phyloP scores from a whole-genome alignment of 768 basidiomycete genomes.

The Coprinopsis marcescibilis region DNA sequence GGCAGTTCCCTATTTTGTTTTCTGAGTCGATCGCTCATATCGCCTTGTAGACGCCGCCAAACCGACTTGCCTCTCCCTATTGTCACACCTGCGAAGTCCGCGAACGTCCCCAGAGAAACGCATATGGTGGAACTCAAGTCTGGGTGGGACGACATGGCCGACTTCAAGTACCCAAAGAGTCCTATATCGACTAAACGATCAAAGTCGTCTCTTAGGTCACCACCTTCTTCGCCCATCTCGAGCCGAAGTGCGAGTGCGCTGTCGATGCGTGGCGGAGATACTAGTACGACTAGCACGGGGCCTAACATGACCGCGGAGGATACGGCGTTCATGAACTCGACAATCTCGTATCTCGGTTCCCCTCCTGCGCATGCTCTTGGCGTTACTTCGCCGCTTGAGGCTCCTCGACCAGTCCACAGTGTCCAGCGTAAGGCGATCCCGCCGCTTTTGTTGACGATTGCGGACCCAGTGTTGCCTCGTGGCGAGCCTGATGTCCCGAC shows the following conservation, averaged over 20 bases:
- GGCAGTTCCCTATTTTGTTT: neutral
- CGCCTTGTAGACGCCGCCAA: neutral
- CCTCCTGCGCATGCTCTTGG: slow-evolving; percentile 39
- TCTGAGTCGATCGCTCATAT: neutral
- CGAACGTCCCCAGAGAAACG: slow-evolving; percentile 16
- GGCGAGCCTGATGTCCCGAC: neutral
- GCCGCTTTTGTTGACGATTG: slow-evolving; percentile 7
- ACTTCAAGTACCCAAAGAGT: slow-evolving; percentile 25
- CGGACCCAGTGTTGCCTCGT: slow-evolving; percentile 8
- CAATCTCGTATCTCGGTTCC: slow-evolving; percentile 39
- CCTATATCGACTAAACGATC: slow-evolving; percentile 10
- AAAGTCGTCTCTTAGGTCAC: slow-evolving; percentile 17
- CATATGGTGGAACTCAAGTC: slow-evolving; percentile 35
- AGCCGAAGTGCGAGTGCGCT: slow-evolving; percentile 22
- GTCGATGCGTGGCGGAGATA: slow-evolving; percentile 8
- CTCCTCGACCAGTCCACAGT: slow-evolving; percentile 7
- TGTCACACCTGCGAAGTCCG: slow-evolving; percentile 17
- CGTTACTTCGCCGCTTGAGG: neutral
- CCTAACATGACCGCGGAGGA: slow-evolving; percentile 24
- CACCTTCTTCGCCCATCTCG: slow-evolving; percentile 16
- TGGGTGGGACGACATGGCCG: slow-evolving; percentile 46
- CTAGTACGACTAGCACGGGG: neutral
- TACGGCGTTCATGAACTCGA: slow-evolving; percentile 36
- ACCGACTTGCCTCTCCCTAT: slow-evolving; percentile 4
- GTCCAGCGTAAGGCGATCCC: slow-evolving; percentile 11